Evolutionary conservation across 768 basidiomycete species (phyloP).

Genomic region (Ramaria sp.): DNA sequence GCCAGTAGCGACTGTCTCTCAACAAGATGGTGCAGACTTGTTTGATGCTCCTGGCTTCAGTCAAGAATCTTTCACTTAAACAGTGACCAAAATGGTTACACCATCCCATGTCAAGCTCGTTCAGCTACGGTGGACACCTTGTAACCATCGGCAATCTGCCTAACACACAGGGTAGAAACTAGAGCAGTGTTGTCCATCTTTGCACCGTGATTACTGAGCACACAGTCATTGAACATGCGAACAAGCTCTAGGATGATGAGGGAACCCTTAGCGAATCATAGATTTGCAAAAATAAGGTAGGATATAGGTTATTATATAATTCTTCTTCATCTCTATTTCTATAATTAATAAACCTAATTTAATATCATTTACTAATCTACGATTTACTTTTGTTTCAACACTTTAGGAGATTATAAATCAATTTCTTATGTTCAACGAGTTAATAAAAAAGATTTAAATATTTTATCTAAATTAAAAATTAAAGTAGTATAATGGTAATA

Average conservation of each 20-base stretch:
- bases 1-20: constrained; percentile 33
- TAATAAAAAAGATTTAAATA: too few relatives aligned
- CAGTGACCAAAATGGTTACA: constrained; percentile 97
- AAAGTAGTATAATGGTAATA: too few relatives aligned
- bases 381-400: too few relatives aligned
- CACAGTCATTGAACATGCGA: constrained; percentile 62
- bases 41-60: constrained; percentile 60
- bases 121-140: constrained; percentile 88
- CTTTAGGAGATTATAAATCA: too few relatives aligned
- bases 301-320: too few relatives aligned
- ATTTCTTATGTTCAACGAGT: too few relatives aligned
- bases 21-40: constrained; percentile 57
- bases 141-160: constrained; percentile 66
- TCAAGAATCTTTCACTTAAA: constrained; percentile 68
- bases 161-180: constrained; percentile 61
- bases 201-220: constrained; percentile 70
- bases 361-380: too few relatives aligned
- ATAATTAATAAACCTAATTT: too few relatives aligned
- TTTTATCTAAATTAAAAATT: too few relatives aligned
- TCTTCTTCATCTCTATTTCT: too few relatives aligned
- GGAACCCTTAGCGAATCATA: constrained; percentile 45
- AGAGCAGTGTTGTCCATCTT: constrained; percentile 74
- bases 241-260: constrained; percentile 44
- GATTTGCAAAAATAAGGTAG: too few relatives aligned
- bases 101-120: constrained; percentile 70